Conservation (phyloP, 2,329 filamentous ascomycete species). For the Fusarium anguioides region DNA sequence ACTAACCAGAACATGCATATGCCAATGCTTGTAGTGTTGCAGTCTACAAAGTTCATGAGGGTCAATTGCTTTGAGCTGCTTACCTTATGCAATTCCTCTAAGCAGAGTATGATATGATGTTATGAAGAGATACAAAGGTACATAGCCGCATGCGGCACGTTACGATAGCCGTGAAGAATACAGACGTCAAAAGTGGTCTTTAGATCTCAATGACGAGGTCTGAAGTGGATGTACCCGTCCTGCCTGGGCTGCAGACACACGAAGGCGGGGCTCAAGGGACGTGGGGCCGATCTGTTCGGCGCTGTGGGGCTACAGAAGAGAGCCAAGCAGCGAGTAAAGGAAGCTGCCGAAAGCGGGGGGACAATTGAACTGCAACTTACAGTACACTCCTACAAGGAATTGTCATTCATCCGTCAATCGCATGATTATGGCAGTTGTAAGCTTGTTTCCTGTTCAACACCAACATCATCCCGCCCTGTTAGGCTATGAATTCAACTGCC, state of each 20-base stretch:
- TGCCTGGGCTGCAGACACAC: neutral
- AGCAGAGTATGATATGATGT: neutral
- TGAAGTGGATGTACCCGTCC: slow-evolving; percentile 25
- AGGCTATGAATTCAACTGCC: slow-evolving; percentile 10
- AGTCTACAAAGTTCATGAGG: slow-evolving; percentile 12
- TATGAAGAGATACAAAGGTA: neutral
- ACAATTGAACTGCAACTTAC: too few species aligned
- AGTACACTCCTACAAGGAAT: too few species aligned
- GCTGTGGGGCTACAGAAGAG: slow-evolving; percentile 13
- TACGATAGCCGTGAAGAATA: slow-evolving; percentile 2
- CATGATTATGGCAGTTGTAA: too few species aligned
- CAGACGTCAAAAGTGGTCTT: slow-evolving; percentile 17
- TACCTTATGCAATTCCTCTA: neutral
- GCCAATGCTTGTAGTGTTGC: slow-evolving; percentile 27
- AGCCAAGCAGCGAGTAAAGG: slow-evolving; percentile 14
- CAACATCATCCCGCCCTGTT: neutral
- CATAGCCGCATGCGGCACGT: neutral
- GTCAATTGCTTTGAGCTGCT: neutral
- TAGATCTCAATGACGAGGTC: slow-evolving; percentile 36
- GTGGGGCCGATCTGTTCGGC: slow-evolving; percentile 33
- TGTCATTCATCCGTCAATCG: slow-evolving; percentile 2
- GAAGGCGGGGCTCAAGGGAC: slow-evolving; percentile 31
- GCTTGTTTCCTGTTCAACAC: too few species aligned
- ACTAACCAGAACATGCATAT: slow-evolving; percentile 20
- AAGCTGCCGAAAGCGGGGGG: slow-evolving; percentile 36